Base-by-base conservation (phyloP, 2,329 filamentous ascomycete genomes). In the Hirsutella rhossiliensis region DNA sequence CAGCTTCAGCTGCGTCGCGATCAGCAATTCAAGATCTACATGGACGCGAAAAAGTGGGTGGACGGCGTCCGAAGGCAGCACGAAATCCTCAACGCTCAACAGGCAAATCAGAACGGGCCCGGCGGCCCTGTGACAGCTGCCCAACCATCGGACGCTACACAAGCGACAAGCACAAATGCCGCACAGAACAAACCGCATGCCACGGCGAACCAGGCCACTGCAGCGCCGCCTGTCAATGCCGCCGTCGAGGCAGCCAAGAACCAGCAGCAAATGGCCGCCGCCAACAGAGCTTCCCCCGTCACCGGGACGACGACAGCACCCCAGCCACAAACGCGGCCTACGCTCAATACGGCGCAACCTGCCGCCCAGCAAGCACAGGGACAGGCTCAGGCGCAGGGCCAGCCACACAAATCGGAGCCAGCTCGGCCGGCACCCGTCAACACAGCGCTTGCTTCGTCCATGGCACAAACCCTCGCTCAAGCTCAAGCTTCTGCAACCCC, bases 11-110 rank as follows among this genome's bases (percentile, higher is more conserved):
- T 68, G 2, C 63, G 65, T 36, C 69, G 66, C 47, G 68, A 68
- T 2, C 56, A 62, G 15, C 56, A 67, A 11, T 57, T 67, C 15
- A 76, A 73, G 48, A 48, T 60, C 9, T 65, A 74, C 47, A 54
- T 54, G 0, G 69, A 75, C 2, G 70, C 72, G 0, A 63, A 68
- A 20, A 64, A 60, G 18, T 75, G 70, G 51, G 66, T 75, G 3
- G 68, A 70, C 13, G 56, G 50, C 5, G 68, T 76, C 37, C 62
- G 72, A 4, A 68, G 68, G 43, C 64, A 69, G 40, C 70, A 72
- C 44, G 62, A 62, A 30, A 52, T 51, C 11, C 52, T 65, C 12
- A 57, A 58, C 18, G 51, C 48, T 5, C 58, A 60, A 40, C 40
- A 40, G 32, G 50, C 49, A 42, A 46, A 46, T 15, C 55, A 54